Base-by-base conservation (phyloP, 208 protist genomes). In the Angomonas deanei region DNA sequence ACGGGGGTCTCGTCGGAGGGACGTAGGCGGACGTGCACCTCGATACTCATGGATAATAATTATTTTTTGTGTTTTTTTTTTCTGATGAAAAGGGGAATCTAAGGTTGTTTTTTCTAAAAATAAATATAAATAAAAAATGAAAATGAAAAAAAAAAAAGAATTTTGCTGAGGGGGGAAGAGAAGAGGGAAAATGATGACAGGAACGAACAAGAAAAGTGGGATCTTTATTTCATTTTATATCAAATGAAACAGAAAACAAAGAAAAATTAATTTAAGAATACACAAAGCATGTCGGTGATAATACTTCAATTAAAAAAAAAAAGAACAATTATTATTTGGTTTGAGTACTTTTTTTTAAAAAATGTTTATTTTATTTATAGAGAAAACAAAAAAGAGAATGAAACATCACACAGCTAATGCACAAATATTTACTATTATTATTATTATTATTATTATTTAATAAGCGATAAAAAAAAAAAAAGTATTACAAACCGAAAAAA, bases 1-100 rank as follows among this genome's bases (percentile, higher is more conserved):
- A 91, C 82, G 27, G 72, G 63, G 53, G 81, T 75, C 33, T 59
- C 61, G 10, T 82, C 84, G 17, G 74, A 61, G 0, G 89, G 89
- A 24, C 84, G 80, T 26, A 95, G 69, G 49, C 89, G 89, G 23
- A 95, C 86, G 47, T 95, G 89, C 28, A 93, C 89, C 30, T 95
- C 89, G 56, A 95, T 93, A 61, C 82, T 93, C 88, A 92, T 94
- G 2, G 19, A n/a, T n/a, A 23, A 50, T 50, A 50, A 21, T 33
- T 17, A 39, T n/a, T n/a, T n/a, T n/a, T n/a, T n/a, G n/a, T n/a
- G n/a, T n/a, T n/a, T n/a, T n/a, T 64, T 30, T 31, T 38, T 24
- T n/a, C n/a, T n/a, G n/a, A n/a, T n/a, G n/a, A n/a, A n/a, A n/a
- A n/a, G n/a, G n/a, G n/a, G n/a, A n/a, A n/a, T n/a, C n/a, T n/a